These are phyloP conservation scores for Plectosphaerella sp. DNA, from an alignment of 2,329 filamentous ascomycete genomes.

Conservation along the genomic window DNA sequence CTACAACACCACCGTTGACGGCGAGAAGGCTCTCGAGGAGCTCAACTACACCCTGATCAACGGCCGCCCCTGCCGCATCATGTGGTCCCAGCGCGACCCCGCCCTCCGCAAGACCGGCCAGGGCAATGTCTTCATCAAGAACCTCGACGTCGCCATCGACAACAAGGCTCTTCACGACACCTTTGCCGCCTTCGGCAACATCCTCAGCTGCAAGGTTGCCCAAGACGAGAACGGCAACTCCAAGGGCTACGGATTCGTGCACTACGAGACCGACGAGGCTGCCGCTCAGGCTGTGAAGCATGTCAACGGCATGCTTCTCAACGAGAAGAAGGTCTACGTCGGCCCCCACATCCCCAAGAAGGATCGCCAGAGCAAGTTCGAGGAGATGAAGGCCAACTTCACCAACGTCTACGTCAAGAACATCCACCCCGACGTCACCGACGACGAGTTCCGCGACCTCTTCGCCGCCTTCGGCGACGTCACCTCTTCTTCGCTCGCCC, in stretches of 20 bases:
- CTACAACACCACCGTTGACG: slow-evolving; percentile 96
- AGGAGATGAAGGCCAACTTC: slow-evolving; percentile 99
- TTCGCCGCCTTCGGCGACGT: slow-evolving; percentile 93
- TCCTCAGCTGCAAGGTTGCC: slow-evolving; percentile 98
- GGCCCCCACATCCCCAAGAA: slow-evolving; percentile 99
- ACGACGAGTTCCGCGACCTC: slow-evolving; percentile 90
- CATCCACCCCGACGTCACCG: slow-evolving; percentile 75
- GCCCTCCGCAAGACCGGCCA: slow-evolving; percentile 98
- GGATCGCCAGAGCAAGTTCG: slow-evolving; percentile 99
- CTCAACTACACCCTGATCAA: slow-evolving; percentile 99
- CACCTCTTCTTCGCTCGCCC: slow-evolving; percentile 90
- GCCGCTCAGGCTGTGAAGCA: slow-evolving; percentile 97
- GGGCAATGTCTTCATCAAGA: slow-evolving; percentile 99
- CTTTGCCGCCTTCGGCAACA: slow-evolving; percentile 98
- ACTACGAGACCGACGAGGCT: slow-evolving; percentile 99
- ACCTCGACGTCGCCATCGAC: slow-evolving; percentile 96
- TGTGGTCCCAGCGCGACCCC: slow-evolving; percentile 99
- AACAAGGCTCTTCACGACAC: slow-evolving; percentile 99
- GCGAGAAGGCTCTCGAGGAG: slow-evolving; percentile 97
- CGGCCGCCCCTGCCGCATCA: slow-evolving; percentile 97
- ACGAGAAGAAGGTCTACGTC: slow-evolving; percentile 99
- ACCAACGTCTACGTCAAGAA: slow-evolving; percentile 99
- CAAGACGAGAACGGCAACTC: slow-evolving; percentile 96
- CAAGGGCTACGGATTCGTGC: slow-evolving; percentile 98
- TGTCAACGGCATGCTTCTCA: slow-evolving; percentile 98